Evolutionary conservation across 1,284 basidiomycete genomes (phyloP), one percentile per base, ranked within the genome.

Genomic region (Trametes hirsuta): DNA sequence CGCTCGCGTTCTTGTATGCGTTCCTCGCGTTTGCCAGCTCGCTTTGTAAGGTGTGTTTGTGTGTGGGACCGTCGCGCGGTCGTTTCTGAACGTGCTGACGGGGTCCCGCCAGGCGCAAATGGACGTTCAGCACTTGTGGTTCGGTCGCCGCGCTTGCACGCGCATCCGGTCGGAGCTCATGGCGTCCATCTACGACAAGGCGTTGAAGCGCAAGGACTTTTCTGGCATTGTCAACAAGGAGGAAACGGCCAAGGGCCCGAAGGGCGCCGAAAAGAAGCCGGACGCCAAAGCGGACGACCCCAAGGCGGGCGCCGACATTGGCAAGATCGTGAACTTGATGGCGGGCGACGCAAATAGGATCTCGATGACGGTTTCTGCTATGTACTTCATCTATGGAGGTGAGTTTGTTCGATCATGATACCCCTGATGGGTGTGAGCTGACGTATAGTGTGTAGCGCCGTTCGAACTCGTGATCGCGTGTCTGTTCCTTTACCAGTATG

Each of bases 151-250:
- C n/a, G 89, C 87, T 0, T 74, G 80, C 9, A 87, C 89, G 11
- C 79, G 91, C 21, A 83, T 91, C 22, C 84, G 89, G 15, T 81
- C 85, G 4, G 87, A 90, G 73, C 80, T 95, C 14, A 94, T 91
- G 81, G 83, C 90, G 0, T 80, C 90, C 0, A 91, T 97, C 55
- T 98, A 96, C 69, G 91, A 95, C 72, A 97, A 97, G 74, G 89
- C 95, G 0, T 77, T 97, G 42, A 90, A 90, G 71, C 80, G 94
- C 25, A 90, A 88, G 70, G 94, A 97, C 72, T 88, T 89, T 58
- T 91, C 91, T 0, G 94, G 94, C 0, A 80, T 94, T 25, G 77
- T 91, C 1, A 81, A 85, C 47, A 74, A 76, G 67, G 77, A 80
- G 37, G 64, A 62, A 6, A 66, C 53, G 64, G 47, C 53, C n/a